Evolutionary conservation across 495 filamentous ascomycete genomes (phyloP).

Genomic region (Neurospora pannonica): DNA sequence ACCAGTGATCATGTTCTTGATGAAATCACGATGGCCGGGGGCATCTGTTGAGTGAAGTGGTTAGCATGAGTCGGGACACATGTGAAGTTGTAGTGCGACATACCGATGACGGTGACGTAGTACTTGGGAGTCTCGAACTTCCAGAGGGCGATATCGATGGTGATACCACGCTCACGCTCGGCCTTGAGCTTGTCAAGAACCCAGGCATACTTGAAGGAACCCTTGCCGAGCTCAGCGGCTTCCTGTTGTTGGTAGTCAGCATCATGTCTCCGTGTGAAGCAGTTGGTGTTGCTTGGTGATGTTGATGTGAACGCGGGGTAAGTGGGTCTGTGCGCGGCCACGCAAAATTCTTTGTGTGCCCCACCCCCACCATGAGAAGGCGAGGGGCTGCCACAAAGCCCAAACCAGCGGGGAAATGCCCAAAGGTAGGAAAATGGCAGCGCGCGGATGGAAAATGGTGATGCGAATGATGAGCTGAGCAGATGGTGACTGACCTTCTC

Average conservation of each 20-base stretch:
- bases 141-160: slow-evolving; percentile 99
- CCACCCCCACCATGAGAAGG: slow-evolving; percentile 24
- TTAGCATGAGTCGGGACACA: slow-evolving; percentile 1
- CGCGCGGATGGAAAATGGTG: not conserved
- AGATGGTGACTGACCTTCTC: slow-evolving; percentile 70
- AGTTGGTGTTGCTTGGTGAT: not conserved
- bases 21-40: slow-evolving; percentile 99
- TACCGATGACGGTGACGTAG: slow-evolving; percentile 98
- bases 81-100: slow-evolving; percentile 16
- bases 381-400: slow-evolving; percentile 17
- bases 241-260: slow-evolving; percentile 51
- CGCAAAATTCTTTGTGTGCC: slow-evolving; percentile 21
- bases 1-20: slow-evolving; percentile 99
- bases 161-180: slow-evolving; percentile 99
- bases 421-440: slow-evolving; percentile 6
- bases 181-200: slow-evolving; percentile 99
- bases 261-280: not conserved
- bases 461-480: slow-evolving; percentile 6
- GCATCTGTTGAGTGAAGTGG: slow-evolving; percentile 51
- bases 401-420: slow-evolving; percentile 8
- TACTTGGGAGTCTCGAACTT: slow-evolving; percentile 99
- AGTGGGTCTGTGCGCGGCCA: slow-evolving; percentile 21
- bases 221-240: slow-evolving; percentile 98
- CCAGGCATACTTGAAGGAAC: slow-evolving; percentile 99
- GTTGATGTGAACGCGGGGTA: slow-evolving; percentile 4